A percentile compares a stretch with the other conserved stretches of the same genome.
These are phyloP conservation scores for Balansia obtecta DNA, from an alignment of 2,329 filamentous ascomycete species.

Conservation along the genomic window DNA sequence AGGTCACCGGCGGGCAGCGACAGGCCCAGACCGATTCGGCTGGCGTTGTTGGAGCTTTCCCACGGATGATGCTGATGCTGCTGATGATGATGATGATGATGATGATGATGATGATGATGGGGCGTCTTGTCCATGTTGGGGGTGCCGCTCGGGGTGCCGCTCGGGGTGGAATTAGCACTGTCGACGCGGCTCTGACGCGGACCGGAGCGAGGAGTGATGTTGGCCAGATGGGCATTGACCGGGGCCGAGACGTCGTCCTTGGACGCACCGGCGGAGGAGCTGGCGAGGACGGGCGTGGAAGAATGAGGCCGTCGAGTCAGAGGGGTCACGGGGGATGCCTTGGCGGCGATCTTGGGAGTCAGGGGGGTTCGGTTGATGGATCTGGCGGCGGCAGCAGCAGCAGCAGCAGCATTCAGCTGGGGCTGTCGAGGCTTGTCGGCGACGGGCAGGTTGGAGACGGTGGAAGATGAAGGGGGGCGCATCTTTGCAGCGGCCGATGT, in stretches of 20 bases:
- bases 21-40: constrained; percentile 18
- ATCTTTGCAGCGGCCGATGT: not conserved
- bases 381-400: constrained; percentile 48
- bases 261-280: constrained; percentile 8
- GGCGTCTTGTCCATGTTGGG: constrained; percentile 35
- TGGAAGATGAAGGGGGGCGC: constrained; percentile 7
- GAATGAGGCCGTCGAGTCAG: constrained; percentile 22
- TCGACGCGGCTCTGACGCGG: constrained; percentile 59
- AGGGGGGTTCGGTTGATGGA: constrained; percentile 34
- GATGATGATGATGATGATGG: no score
- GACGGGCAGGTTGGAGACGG: constrained; percentile 28
- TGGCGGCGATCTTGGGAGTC: constrained; percentile 43
- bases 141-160: constrained; percentile 46
- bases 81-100: no score
- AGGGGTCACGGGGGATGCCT: constrained; percentile 27
- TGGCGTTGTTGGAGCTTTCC: constrained; percentile 8
- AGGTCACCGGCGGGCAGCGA: constrained; percentile 20
- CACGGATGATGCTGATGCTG: constrained; percentile 40
- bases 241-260: constrained; percentile 41
- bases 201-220: constrained; percentile 69
- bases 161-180: constrained; percentile 55
- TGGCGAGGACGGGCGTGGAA: constrained; percentile 10
- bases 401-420: constrained; percentile 49
- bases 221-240: constrained; percentile 44
- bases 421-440: constrained; percentile 53